Evolutionary conservation across 805 yeast genomes (phyloP), one percentile per base, ranked within the genome.

Genomic region (Ogataea zsoltii): DNA sequence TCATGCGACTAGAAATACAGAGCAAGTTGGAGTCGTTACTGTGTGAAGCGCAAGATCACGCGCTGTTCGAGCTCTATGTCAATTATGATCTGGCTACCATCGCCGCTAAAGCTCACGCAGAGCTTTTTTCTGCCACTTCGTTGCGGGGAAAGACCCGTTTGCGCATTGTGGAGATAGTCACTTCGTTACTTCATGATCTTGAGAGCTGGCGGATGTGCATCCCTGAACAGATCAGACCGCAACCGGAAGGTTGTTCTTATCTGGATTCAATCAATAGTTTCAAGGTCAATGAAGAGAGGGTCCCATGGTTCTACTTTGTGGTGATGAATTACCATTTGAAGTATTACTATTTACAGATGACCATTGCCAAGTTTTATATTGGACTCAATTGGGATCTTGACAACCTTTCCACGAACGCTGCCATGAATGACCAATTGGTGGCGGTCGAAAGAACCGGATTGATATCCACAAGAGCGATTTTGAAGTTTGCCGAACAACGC

Each of bases 51-150:
- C 16, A 19, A 2, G 32, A 15, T 5, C 21, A 26, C 5, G 6
- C 31, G 2, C 11, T 26, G 10, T 42, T 51, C 19, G 56, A 58
- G 15, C 31, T 48, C 13, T 57, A 47, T 37, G 23, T 62, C 7
- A 17, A 40, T 14, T 41, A 47, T 25, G 67, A 62, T 41, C 46
- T 60, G 21, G 33, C 68, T 2, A 47, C 50, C 15, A 51, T 67
- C 10, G 43, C 55, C 5, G 57, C 69, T 0, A 58, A 48, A 23
- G 51, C 60, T 18, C 61, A 65, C 45, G 38, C 48, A n/a, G 48
- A 42, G 13, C 50, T 67, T 7, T 63, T 65, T 38, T 42, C 64
- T 21, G 67, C 69, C 1, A 56, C 53, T 23, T 57, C 67, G 16
- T 26, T 61, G 19, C 42, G 38, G 3, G 48, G 55, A 10, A 55